Percentiles rank a stretch among this genome's conserved stretches.
These are phyloP conservation scores for Asterophora lycoperdoides DNA, from an alignment of 768 basidiomycete species.

Conservation along the genomic window DNA sequence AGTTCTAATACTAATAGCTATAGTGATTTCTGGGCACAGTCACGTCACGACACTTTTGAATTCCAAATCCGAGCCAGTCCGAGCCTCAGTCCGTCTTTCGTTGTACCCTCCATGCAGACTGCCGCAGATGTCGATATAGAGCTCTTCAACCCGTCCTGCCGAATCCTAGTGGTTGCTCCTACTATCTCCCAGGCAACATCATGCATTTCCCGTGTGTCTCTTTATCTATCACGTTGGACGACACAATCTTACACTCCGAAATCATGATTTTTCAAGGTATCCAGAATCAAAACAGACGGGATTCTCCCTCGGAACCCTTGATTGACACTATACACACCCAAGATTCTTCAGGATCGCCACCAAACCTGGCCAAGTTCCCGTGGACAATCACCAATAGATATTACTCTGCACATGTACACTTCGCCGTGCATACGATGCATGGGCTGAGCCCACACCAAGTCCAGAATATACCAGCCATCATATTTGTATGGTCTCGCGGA, in stretches of 20 bases:
- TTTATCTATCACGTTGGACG: neutral
- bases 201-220: slow-evolving; percentile 21
- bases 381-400: slow-evolving; percentile 82
- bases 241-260: neutral
- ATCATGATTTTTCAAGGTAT: slow-evolving; percentile 7
- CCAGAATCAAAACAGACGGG: slow-evolving; percentile 1
- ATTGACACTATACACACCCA: neutral
- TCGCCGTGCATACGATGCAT: slow-evolving; percentile 47
- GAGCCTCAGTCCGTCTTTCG: too few species aligned
- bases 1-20: too few species aligned
- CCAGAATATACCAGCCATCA: slow-evolving; percentile 57
- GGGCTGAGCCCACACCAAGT: slow-evolving; percentile 39
- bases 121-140: neutral
- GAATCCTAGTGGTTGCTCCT: slow-evolving; percentile 30
- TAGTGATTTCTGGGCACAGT: too few species aligned
- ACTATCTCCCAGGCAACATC: slow-evolving; percentile 19
- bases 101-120: slow-evolving; percentile 1
- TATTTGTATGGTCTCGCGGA: slow-evolving; percentile 67
- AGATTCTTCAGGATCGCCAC: slow-evolving; percentile 13
- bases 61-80: too few species aligned
- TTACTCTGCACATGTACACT: slow-evolving; percentile 74
- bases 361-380: slow-evolving; percentile 38
- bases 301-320: neutral
- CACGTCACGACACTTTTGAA: too few species aligned
- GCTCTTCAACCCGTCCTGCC: slow-evolving; percentile 21